Percentiles rank a stretch among this genome's conserved stretches.
Conservation (phyloP, 108 stramenopile species). For the Asterionellopsis glacialis region DNA sequence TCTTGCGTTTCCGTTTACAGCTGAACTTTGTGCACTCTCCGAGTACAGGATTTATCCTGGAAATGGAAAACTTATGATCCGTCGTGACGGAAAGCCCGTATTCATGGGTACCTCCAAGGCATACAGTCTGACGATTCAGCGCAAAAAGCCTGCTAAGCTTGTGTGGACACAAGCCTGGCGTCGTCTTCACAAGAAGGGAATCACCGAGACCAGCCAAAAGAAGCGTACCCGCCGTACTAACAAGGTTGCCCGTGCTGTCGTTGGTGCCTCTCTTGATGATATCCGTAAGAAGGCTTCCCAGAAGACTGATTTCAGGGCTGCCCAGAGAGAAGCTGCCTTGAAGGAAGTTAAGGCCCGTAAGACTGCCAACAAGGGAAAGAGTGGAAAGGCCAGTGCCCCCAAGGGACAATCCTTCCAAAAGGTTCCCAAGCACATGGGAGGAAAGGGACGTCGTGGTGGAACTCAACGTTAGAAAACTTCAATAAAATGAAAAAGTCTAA, state of each 20-base stretch:
- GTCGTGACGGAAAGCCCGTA: conserved; percentile 97
- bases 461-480: conserved; percentile 42
- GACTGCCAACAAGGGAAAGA: conserved; percentile 76
- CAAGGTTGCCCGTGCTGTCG: conserved; percentile 95
- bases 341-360: conserved; percentile 91
- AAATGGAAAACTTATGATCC: conserved; percentile 97
- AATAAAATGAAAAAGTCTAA: neutral
- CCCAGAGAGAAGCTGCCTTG: conserved; percentile 76
- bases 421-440: conserved; percentile 69
- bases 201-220: conserved; percentile 84
- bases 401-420: conserved; percentile 42
- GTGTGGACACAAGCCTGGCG: conserved; percentile 99
- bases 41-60: conserved; percentile 99
- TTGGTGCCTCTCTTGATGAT: conserved; percentile 95
- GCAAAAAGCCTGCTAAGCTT: conserved; percentile 99
- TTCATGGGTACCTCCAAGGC: conserved; percentile 95
- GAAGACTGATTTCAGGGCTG: conserved; percentile 75
- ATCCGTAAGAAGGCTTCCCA: conserved; percentile 93
- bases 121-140: conserved; percentile 88
- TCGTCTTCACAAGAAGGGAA: conserved; percentile 98
- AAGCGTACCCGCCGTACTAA: conserved; percentile 89
- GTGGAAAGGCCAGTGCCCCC: conserved; percentile 10
- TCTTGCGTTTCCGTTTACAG: conserved; percentile 24
- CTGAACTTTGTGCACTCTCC: conserved; percentile 97
- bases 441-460: conserved; percentile 34